A percentile compares a stretch with the other conserved stretches of the same genome.
Conservation (phyloP, 23 red algal genomes). For the Pyropia yezoensis region DNA sequence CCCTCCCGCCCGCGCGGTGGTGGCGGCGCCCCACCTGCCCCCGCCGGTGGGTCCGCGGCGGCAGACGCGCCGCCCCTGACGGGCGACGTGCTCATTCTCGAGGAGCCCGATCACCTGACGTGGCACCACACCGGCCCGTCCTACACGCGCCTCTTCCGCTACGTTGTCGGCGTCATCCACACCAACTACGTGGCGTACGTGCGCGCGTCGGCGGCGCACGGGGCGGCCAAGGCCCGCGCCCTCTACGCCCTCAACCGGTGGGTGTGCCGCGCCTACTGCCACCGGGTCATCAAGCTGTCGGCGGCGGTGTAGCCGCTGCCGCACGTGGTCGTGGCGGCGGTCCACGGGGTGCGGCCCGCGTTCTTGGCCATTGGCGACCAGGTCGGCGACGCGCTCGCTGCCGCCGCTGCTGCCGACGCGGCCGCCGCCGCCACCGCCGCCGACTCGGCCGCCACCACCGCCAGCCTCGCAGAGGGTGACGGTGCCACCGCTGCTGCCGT, state of each 20-base stretch:
- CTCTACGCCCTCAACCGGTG: slow-evolving; percentile 54
- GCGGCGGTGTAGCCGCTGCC: slow-evolving; percentile 60
- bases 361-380: slow-evolving; percentile 38
- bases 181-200: slow-evolving; percentile 75
- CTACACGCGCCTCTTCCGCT: slow-evolving; percentile 45
- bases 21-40: too few species aligned
- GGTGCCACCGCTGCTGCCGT: too few species aligned
- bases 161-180: slow-evolving; percentile 64
- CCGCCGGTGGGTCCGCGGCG: too few species aligned
- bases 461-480: too few species aligned
- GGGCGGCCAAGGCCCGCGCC: slow-evolving; percentile 9
- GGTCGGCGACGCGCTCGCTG: too few species aligned
- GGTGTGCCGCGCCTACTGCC: slow-evolving; percentile 49
- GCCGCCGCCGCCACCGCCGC: too few species aligned
- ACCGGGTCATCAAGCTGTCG: slow-evolving; percentile 64
- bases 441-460: too few species aligned
- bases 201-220: too few species aligned
- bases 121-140: slow-evolving; percentile 59
- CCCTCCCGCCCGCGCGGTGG: too few species aligned
- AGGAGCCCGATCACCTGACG: slow-evolving; percentile 79
- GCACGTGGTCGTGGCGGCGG: slow-evolving; percentile 35
- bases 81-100: slow-evolving; percentile 55
- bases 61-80: not conserved
- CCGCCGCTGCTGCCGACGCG: too few species aligned
- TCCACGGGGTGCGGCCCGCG: slow-evolving; percentile 59